These are phyloP conservation scores for Pistacia vera DNA, from an alignment of 345 rosid species.

Conservation along the genomic window DNA sequence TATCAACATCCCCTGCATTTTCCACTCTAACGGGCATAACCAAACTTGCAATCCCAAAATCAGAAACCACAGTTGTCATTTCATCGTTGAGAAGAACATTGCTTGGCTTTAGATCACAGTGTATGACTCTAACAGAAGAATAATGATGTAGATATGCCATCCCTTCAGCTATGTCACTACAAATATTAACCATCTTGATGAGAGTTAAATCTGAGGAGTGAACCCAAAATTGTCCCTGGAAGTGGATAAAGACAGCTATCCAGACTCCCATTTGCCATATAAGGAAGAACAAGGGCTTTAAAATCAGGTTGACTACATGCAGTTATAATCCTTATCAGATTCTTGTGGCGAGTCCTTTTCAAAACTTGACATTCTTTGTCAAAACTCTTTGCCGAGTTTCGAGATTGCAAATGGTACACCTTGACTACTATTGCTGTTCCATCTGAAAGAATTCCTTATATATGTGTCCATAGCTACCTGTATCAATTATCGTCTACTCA, in stretches of 20 bases:
- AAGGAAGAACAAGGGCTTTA: constrained; percentile 58
- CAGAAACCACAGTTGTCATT: constrained; percentile 58
- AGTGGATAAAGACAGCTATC: constrained; percentile 47
- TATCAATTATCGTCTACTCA: constrained; percentile 35
- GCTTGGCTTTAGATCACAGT: constrained; percentile 37
- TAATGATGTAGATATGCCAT: constrained; percentile 66
- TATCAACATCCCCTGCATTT: constrained; percentile 32
- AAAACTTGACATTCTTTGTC: constrained; percentile 55
- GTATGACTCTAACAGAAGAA: constrained; percentile 52
- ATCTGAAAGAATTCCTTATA: constrained; percentile 46
- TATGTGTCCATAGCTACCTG: constrained; percentile 48
- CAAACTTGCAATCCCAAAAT: constrained; percentile 53
- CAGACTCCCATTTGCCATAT: constrained; percentile 53
- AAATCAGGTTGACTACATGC: constrained; percentile 57
- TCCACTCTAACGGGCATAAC: constrained; percentile 35
- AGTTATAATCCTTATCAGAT: constrained; percentile 53
- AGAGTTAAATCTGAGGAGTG: constrained; percentile 44
- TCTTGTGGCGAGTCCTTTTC: constrained; percentile 53
- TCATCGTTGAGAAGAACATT: constrained; percentile 50
- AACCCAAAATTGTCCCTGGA: constrained; percentile 28
- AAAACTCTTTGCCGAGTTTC: constrained; percentile 47
- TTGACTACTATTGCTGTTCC: constrained; percentile 46
- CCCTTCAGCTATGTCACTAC: constrained; percentile 58
- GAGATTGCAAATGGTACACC: constrained; percentile 33
- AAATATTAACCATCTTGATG: constrained; percentile 46